Base-by-base conservation (phyloP, 768 basidiomycete genomes). In the Amanita rimosa region DNA sequence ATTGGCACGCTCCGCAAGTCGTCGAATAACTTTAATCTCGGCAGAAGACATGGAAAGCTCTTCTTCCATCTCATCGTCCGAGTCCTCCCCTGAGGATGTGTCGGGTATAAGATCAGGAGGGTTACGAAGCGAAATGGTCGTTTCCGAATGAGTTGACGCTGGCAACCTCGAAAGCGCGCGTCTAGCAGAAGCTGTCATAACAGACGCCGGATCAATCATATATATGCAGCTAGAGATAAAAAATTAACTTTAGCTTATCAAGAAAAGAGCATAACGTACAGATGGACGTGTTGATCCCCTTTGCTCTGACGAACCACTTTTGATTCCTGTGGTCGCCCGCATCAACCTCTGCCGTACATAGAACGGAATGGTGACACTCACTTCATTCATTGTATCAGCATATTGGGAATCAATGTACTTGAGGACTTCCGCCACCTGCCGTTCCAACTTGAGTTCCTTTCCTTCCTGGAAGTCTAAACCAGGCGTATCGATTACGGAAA, bases 251-350 rank as follows among this genome's bases (percentile, higher is more conserved):
- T 54, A 50, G 19, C 42, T 36, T 34, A 40, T 21, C 38, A 51
- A n/a, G 39, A 51, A n/a, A 44, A 19, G 49, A 53, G 6, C 17
- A 4, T 10, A 19, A 64, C 86, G 64, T 62, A 90, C 87, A 91
- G 66, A 66, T 93, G 89, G 56, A 93, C 82, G 56, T 92, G 90
- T 56, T 88, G 85, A 65, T 93, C 89, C 43, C 86, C 88, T 67
- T 84, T 89, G 66, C 78, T 87, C 62, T 88, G 78, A 54, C 89
- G 78, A 45, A 91, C 69, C 36, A 93, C 88, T 71, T 92, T 93
- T 48, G 85, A 85, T 71, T 92, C 88, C 88, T 90, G 40, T 43
- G n/a, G 44, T 45, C 6, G 46, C 19, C 54, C 35, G 48, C 16
- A 6, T 24, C 48, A 37, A 41, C 44, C 33, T 46, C 40, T 17